A percentile compares a stretch with the other conserved stretches of the same genome.
These are phyloP conservation scores for Gossypium herbaceum DNA, from an alignment of 345 rosid genomes.

Conservation along the genomic window DNA sequence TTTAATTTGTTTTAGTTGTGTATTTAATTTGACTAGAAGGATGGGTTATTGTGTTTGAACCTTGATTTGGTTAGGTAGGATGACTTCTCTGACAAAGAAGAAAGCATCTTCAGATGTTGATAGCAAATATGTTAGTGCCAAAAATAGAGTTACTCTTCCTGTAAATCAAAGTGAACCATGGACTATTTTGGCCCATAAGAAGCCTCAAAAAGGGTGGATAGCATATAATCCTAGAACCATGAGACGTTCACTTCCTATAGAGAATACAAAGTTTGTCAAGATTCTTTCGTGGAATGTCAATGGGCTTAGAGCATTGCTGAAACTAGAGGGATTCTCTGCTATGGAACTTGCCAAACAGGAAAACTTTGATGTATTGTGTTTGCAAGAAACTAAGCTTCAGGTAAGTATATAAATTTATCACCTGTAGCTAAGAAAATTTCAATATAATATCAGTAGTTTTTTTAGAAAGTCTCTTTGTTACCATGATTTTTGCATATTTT, in stretches of 20 bases:
- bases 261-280: conserved; percentile 48
- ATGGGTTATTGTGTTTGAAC: not conserved
- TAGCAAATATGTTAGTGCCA: conserved; percentile 19
- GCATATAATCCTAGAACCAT: conserved; percentile 75
- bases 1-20: conserved; percentile 10
- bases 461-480: not conserved
- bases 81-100: conserved; percentile 24
- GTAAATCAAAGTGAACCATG: conserved; percentile 61
- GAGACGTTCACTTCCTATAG: conserved; percentile 58
- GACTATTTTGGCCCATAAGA: conserved; percentile 86
- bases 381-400: conserved; percentile 95
- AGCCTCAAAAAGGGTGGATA: conserved; percentile 82
- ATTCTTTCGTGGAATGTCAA: conserved; percentile 96
- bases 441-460: not conserved
- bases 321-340: conserved; percentile 66
- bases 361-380: conserved; percentile 78
- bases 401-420: conserved; percentile 31
- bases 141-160: conserved; percentile 21
- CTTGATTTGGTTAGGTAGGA: conserved; percentile 32
- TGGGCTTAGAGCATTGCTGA: conserved; percentile 80
- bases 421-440: not conserved
- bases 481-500: not conserved
- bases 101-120: conserved; percentile 30
- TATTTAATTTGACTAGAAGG: not conserved
- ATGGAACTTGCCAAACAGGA: conserved; percentile 80